Evolutionary conservation across 345 rosid genomes (phyloP).

Genomic region (Melaleuca quinquenervia): DNA sequence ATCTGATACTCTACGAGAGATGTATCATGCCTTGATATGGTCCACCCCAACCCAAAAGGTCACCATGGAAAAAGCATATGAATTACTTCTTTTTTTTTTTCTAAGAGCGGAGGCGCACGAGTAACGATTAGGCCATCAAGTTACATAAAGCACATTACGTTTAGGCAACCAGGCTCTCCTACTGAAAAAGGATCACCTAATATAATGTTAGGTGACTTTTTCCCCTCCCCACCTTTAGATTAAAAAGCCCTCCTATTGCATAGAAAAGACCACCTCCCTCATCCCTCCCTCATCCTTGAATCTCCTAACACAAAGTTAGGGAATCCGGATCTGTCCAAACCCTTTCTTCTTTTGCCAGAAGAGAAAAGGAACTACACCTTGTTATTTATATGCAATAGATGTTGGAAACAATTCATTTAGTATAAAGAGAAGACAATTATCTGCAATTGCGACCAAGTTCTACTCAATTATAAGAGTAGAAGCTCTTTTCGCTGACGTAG

Average conservation of each 20-base stretch:
- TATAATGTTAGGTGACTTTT: too few species aligned
- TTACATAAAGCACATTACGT: neutral
- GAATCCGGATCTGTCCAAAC: too few species aligned
- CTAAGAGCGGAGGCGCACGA: neutral
- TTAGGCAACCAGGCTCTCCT: neutral
- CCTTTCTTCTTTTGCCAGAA: neutral
- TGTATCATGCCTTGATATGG: neutral
- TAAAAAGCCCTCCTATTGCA: too few species aligned
- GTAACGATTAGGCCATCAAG: neutral
- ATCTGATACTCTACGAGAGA: neutral
- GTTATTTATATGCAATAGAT: neutral
- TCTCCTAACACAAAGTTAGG: too few species aligned
- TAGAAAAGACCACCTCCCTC: too few species aligned
- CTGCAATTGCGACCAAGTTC: neutral
- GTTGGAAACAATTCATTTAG: neutral
- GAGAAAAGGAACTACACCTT: neutral
- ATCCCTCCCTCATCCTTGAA: too few species aligned
- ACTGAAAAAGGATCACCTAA: too few species aligned
- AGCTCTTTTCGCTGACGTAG: neutral
- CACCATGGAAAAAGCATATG: neutral
- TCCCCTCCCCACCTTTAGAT: too few species aligned
- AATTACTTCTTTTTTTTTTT: neutral
- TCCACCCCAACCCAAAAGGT: neutral
- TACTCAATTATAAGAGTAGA: neutral
- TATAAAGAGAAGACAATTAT: neutral